Evolutionary conservation across 345 rosid genomes (phyloP).

Genomic region (Gossypium anomalum): DNA sequence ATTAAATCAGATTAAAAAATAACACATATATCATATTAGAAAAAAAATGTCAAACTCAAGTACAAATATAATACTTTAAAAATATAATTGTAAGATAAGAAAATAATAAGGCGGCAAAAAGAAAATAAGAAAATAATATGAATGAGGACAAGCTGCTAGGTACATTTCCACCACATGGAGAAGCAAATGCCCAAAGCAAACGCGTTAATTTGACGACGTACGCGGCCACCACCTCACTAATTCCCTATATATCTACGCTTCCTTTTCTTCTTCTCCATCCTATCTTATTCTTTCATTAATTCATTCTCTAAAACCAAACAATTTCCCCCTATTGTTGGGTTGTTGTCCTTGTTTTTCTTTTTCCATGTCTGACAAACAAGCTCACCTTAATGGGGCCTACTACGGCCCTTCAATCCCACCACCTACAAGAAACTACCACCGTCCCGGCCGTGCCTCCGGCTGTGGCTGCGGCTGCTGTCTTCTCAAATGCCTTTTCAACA

Average conservation of each 20-base stretch:
- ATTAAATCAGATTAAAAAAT: accelerated
- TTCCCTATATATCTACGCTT: background rate
- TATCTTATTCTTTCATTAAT: too few relatives aligned
- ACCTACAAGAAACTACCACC: slow-evolving; percentile 33
- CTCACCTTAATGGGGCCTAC: slow-evolving; percentile 55
- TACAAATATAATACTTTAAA: too few relatives aligned
- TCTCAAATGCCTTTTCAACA: slow-evolving; percentile 38
- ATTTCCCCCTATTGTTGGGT: background rate
- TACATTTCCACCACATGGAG: background rate
- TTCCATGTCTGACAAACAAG: slow-evolving; percentile 53
- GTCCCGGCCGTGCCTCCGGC: slow-evolving; percentile 36
- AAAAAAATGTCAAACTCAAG: too few relatives aligned
- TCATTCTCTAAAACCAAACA: too few relatives aligned
- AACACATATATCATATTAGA: too few relatives aligned
- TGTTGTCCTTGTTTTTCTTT: background rate
- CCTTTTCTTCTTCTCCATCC: too few relatives aligned
- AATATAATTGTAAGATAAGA: too few relatives aligned
- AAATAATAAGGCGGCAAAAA: too few relatives aligned
- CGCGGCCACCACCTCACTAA: background rate
- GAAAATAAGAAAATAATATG: too few relatives aligned
- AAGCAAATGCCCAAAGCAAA: background rate
- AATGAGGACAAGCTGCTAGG: too few relatives aligned
- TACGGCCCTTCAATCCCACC: slow-evolving; percentile 73
- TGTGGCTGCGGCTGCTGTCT: slow-evolving; percentile 63
- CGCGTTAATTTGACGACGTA: background rate